Evolutionary conservation across 495 filamentous ascomycete species (phyloP).

Genomic region (Venustampulla echinocandica): DNA sequence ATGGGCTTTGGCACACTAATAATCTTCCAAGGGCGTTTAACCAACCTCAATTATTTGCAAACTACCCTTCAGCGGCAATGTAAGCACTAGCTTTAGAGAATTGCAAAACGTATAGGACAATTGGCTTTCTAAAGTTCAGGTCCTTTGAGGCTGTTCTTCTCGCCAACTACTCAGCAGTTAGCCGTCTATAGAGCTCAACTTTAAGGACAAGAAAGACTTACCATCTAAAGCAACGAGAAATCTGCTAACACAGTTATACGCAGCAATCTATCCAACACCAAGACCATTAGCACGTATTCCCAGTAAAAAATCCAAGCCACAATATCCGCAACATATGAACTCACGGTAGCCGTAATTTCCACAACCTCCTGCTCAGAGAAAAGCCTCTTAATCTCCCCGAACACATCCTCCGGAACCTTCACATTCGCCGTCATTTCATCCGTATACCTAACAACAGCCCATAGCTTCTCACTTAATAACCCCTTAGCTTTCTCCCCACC

Average conservation of each 20-base stretch:
- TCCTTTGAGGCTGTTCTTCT: constrained; percentile 31
- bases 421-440: constrained; percentile 69
- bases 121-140: too few species aligned
- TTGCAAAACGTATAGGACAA: too few species aligned
- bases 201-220: too few species aligned
- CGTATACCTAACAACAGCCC: constrained; percentile 58
- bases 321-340: constrained; percentile 24
- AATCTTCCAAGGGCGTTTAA: too few species aligned
- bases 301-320: background rate
- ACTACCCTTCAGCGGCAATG: too few species aligned
- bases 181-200: too few species aligned
- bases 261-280: constrained; percentile 39
- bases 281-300: constrained; percentile 7
- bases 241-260: constrained; percentile 79
- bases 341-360: constrained; percentile 63
- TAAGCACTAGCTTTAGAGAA: too few species aligned
- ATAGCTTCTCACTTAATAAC: constrained; percentile 46
- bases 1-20: too few species aligned
- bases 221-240: constrained; percentile 81
- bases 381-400: constrained; percentile 44
- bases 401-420: constrained; percentile 53
- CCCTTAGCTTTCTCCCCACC: background rate
- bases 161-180: constrained; percentile 39
- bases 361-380: constrained; percentile 65
- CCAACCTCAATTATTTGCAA: too few species aligned